These are phyloP conservation scores for Naegleria fowleri DNA, from an alignment of 208 protist species.

Conservation along the genomic window DNA sequence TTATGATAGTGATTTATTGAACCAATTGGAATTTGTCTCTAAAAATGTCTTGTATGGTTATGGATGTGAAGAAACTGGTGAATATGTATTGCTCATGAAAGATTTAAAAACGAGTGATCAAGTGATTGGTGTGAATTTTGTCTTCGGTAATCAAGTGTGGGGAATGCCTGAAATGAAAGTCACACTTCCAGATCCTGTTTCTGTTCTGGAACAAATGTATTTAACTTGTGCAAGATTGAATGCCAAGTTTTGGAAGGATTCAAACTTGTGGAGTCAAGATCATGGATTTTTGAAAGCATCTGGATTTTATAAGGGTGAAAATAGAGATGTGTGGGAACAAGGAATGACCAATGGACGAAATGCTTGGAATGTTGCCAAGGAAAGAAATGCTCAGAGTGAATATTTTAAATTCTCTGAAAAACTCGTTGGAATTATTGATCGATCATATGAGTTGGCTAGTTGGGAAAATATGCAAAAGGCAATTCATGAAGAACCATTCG, in stretches of 20 bases:
- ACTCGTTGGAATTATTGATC: slow-evolving; percentile 33
- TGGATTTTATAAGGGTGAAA: slow-evolving; percentile 16
- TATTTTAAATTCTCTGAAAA: slow-evolving; percentile 10
- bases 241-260: slow-evolving; percentile 36
- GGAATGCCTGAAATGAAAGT: slow-evolving; percentile 26
- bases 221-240: slow-evolving; percentile 28
- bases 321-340: neutral
- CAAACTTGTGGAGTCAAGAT: slow-evolving; percentile 14
- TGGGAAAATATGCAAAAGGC: slow-evolving; percentile 32
- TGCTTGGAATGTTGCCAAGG: neutral
- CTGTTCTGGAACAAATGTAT: slow-evolving; percentile 29
- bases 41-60: neutral
- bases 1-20: neutral
- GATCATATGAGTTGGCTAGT: slow-evolving; percentile 33
- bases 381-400: slow-evolving; percentile 2
- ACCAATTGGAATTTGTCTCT: neutral
- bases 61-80: neutral
- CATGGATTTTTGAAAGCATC: slow-evolving; percentile 30
- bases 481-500: slow-evolving; percentile 28
- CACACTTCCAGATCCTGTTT: neutral
- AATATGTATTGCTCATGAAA: neutral
- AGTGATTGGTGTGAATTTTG: slow-evolving; percentile 31
- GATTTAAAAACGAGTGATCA: neutral
- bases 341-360: neutral
- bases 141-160: slow-evolving; percentile 45